Evolutionary conservation across 2,329 filamentous ascomycete species (phyloP).

Genomic region (Venturia aucupariae): DNA sequence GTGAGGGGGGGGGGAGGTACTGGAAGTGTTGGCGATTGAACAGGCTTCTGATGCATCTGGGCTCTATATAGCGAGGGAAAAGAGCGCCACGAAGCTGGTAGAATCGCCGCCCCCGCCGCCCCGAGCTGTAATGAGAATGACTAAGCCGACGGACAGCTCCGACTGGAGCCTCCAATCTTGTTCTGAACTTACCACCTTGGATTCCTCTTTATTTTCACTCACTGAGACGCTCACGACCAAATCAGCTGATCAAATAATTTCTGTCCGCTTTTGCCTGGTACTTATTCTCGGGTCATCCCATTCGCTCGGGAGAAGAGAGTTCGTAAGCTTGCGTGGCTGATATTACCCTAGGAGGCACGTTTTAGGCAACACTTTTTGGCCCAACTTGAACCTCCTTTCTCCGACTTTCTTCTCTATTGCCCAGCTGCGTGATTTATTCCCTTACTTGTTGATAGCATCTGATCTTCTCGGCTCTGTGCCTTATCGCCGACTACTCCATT

Average conservation of each 20-base stretch:
- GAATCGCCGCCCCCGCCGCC: too few species aligned
- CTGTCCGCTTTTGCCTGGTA: constrained; percentile 4
- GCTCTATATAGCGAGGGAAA: too few species aligned
- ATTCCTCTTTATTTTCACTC: not conserved
- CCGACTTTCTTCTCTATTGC: too few species aligned
- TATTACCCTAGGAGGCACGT: not conserved
- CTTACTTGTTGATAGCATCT: not conserved
- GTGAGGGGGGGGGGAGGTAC: too few species aligned
- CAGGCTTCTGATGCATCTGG: too few species aligned
- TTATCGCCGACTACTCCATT: not conserved
- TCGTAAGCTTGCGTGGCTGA: not conserved
- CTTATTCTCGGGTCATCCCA: not conserved
- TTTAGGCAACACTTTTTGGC: not conserved
- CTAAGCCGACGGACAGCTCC: too few species aligned
- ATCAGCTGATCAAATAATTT: not conserved
- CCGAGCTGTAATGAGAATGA: too few species aligned
- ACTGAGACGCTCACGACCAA: not conserved
- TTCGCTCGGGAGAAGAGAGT: not conserved
- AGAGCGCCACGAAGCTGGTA: too few species aligned
- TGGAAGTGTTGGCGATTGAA: too few species aligned
- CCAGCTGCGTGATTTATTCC: too few species aligned
- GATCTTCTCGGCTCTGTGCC: not conserved
- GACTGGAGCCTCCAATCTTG: too few species aligned
- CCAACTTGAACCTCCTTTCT: constrained; percentile 1
- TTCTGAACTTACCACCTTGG: not conserved